Evolutionary conservation across 2,329 filamentous ascomycete genomes (phyloP), one percentile per base, ranked within the genome.

Genomic region (Macroventuria anomochaeta): DNA sequence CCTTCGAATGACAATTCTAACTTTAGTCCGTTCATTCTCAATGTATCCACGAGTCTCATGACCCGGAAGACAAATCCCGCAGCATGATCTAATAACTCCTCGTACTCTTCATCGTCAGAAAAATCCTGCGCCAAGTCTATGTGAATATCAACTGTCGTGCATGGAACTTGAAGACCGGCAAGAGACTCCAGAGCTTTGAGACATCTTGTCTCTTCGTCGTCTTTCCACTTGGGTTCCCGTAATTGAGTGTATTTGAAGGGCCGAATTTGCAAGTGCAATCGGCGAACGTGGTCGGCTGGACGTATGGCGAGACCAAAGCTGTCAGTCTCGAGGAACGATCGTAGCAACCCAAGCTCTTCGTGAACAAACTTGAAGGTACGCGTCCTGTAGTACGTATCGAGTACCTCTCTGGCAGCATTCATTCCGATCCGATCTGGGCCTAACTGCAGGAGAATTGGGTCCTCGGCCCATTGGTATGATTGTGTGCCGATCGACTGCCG

Each of bases 331-430:
- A 66, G 46, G n/a, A 66, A 62, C 0, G 53, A n/a, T 7, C 20
- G 50, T 10, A 66, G 33, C 3, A 50, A 34, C 2, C 33, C 41
- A n/a, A 64, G 46, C n/a, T 66, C 60, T 3, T 50, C 43, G 31
- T 66, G 62, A 25, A 44, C 40, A 28, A 64, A 62, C 18, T 64
- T 64, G 44, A 66, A 66, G 12, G 39, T 62, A 8, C 58, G 57
- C 7, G 44, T 60, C 57, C 49, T 59, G 31, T 64, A 66, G 21
- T 66, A 66, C 11, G 51, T 33, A 23, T 62, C 60, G 6, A 66
- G 44, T 34, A 66, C 44, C 25, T 66, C 63, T 18, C 44, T 55
- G 12, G 55, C 55, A 21, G 53, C 36, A 8, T 46, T 36, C 2
- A 5, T 2, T 17, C 55, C 62, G 12, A 59, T 8, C 1, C 29